These are phyloP conservation scores for Encephalitozoon romaleae DNA, from an alignment of 371 early-diverging fungal genomes.

Conservation along the genomic window DNA sequence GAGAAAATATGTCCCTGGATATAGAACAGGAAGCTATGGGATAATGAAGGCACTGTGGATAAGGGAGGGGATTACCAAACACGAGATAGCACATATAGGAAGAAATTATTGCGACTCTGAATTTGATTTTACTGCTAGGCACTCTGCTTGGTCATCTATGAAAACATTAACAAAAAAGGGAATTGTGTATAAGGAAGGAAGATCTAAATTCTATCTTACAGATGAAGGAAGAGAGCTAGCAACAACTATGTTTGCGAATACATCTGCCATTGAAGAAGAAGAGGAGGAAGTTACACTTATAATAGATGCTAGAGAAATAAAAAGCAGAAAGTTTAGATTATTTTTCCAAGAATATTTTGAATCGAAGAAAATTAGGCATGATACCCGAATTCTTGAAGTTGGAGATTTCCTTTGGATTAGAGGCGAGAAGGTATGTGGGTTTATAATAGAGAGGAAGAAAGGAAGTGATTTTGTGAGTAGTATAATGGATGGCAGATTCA, in stretches of 20 bases:
- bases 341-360: conserved; percentile 49
- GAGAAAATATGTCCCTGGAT: conserved; percentile 67
- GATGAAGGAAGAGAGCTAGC: conserved; percentile 29
- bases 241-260: conserved; percentile 27
- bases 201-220: conserved; percentile 44
- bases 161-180: conserved; percentile 44
- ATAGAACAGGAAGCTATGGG: conserved; percentile 72
- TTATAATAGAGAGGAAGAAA: conserved; percentile 79
- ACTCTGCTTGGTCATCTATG: conserved; percentile 44
- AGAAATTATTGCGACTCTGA: conserved; percentile 30
- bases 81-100: conserved; percentile 25
- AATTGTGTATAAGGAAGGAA: conserved; percentile 43
- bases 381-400: conserved; percentile 49
- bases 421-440: conserved; percentile 70
- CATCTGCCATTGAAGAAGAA: background rate
- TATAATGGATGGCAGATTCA: conserved; percentile 82
- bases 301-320: conserved; percentile 58
- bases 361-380: conserved; percentile 4
- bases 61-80: conserved; percentile 45
- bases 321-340: conserved; percentile 33
- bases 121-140: conserved; percentile 22
- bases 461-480: conserved; percentile 77
- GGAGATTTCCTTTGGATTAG: conserved; percentile 61
- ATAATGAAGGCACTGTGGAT: conserved; percentile 69
- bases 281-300: conserved; percentile 27